phyloP scores from a whole-genome alignment of 2,329 filamentous ascomycete species.

The Juglanconis oblonga region DNA sequence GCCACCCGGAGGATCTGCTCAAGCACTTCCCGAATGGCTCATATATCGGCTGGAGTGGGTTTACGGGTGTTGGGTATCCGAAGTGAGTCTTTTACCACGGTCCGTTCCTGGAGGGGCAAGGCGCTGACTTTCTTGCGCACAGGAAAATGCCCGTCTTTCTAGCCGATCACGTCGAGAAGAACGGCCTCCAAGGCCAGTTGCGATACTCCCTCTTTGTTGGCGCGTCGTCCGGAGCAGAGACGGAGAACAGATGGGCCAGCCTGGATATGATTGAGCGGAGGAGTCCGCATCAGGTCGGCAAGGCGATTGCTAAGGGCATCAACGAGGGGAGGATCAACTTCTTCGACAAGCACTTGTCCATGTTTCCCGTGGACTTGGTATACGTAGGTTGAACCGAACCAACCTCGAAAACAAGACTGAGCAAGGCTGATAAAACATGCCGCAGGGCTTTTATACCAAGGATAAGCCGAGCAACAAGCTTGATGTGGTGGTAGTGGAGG shows the following conservation, averaged over 20 bases:
- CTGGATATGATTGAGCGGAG: conserved; percentile 88
- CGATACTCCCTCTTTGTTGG: conserved; percentile 87
- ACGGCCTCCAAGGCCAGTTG: conserved; percentile 77
- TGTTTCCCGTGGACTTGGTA: conserved; percentile 85
- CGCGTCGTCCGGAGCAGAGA: conserved; percentile 85
- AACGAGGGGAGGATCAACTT: conserved; percentile 87
- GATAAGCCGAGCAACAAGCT: conserved; percentile 71
- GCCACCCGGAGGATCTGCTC: conserved; percentile 74
- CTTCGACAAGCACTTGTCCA: conserved; percentile 90
- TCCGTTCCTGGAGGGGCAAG: background rate
- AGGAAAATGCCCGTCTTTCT: conserved; percentile 82
- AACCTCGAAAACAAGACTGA: background rate
- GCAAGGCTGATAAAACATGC: conserved; percentile 12
- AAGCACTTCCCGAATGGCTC: conserved; percentile 77
- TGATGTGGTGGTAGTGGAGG: conserved; percentile 83
- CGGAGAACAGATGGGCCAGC: conserved; percentile 86
- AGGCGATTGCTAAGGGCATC: conserved; percentile 85
- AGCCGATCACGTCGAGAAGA: conserved; percentile 86
- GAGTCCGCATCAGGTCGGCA: conserved; percentile 84
- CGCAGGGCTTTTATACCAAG: conserved; percentile 76
- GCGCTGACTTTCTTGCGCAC: conserved; percentile 14
- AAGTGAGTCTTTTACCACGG: conserved; percentile 57
- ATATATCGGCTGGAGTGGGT: conserved; percentile 90
- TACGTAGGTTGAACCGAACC: conserved; percentile 51
- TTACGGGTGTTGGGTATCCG: conserved; percentile 86